Evolutionary conservation across 305 asterid genomes (phyloP).

Genomic region (Solanum aculeatissimum): DNA sequence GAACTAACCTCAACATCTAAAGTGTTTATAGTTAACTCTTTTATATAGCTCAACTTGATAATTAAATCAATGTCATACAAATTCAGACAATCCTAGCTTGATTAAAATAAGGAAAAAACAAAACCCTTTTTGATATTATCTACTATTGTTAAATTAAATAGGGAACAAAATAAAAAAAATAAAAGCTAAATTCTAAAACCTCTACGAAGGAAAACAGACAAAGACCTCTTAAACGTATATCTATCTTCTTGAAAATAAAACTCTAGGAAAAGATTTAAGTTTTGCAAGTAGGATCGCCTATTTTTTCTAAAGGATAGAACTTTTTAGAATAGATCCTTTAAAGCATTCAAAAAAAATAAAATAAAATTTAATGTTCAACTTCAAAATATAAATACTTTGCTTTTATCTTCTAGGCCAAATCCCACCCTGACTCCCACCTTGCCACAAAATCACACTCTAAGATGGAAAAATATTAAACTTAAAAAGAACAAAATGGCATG

Average conservation of each 20-base stretch:
- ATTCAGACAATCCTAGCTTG: not conserved
- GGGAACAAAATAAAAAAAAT: not conserved
- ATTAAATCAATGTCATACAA: not conserved
- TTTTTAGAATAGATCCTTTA: not conserved
- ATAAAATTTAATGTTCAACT: not conserved
- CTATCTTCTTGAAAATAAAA: not conserved
- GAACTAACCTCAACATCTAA: not conserved
- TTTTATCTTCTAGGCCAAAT: not conserved
- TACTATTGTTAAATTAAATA: not conserved
- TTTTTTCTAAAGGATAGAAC: not conserved
- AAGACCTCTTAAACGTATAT: not conserved
- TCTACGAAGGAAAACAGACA: not conserved
- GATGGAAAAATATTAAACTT: not conserved
- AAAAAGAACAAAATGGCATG: not conserved
- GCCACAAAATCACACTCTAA: not conserved
- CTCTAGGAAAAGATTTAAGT: not conserved
- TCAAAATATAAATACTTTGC: not conserved
- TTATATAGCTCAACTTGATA: not conserved
- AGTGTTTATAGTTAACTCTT: not conserved
- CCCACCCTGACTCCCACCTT: not conserved
- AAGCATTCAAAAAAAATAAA: not conserved
- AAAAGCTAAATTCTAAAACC: not conserved
- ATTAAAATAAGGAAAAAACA: not conserved
- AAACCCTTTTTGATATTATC: not conserved
- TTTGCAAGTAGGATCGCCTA: not conserved